Percentiles rank a stretch among this genome's conserved stretches.
These are phyloP conservation scores for Stachybotrys elegans DNA, from an alignment of 2,329 filamentous ascomycete genomes.

Conservation along the genomic window DNA sequence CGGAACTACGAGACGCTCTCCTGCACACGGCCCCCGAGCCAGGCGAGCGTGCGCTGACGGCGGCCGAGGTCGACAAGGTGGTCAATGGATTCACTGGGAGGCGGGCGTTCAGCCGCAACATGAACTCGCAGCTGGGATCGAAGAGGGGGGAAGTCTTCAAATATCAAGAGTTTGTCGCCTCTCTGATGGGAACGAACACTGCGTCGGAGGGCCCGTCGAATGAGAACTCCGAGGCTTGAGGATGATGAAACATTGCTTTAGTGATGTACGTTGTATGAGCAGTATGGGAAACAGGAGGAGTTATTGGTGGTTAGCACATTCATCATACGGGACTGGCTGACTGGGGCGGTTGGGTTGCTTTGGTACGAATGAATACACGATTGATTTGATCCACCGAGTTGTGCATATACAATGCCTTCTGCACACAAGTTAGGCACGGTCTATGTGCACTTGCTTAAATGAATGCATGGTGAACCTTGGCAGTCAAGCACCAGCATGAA, in stretches of 20 bases:
- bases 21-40: slow-evolving; percentile 75
- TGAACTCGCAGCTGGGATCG: slow-evolving; percentile 42
- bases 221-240: slow-evolving; percentile 18
- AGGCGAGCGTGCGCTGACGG: slow-evolving; percentile 59
- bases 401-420: too few relatives aligned
- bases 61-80: slow-evolving; percentile 79
- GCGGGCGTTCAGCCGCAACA: slow-evolving; percentile 70
- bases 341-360: too few relatives aligned
- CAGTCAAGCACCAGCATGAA: too few relatives aligned
- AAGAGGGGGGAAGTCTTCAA: slow-evolving; percentile 84
- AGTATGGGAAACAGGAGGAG: too few relatives aligned
- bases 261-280: too few relatives aligned
- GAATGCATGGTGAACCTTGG: too few relatives aligned
- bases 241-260: slow-evolving; percentile 1
- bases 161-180: slow-evolving; percentile 86
- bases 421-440: too few relatives aligned
- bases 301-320: too few relatives aligned
- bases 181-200: slow-evolving; percentile 52
- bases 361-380: too few relatives aligned
- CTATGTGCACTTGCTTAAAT: neutral
- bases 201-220: slow-evolving; percentile 26
- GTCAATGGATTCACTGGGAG: slow-evolving; percentile 80
- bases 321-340: too few relatives aligned
- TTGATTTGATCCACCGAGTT: too few relatives aligned
- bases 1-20: slow-evolving; percentile 76